Base-by-base conservation (phyloP, 495 filamentous ascomycete genomes). In the Penicillium angulare region DNA sequence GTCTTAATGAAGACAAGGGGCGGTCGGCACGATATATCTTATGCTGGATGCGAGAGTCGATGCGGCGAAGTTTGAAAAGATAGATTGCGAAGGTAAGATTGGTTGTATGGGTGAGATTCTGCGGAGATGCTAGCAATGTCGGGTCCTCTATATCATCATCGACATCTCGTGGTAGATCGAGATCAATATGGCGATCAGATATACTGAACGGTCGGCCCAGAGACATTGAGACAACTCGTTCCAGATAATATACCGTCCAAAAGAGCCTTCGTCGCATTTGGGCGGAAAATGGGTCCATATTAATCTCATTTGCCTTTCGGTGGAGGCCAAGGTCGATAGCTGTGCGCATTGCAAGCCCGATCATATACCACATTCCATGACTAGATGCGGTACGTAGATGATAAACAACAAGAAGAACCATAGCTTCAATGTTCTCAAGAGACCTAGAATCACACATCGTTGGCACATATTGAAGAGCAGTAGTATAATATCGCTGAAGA, bases 331-430 rank as follows among this genome's bases (percentile, higher is more conserved):
- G 64, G 44, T 81, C 77, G 29, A 81, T 77, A 24, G 74, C 75
- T 10, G 74, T 81, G 20, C 77, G 69, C 76, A 79, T 81, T 1
- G 77, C 77, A 20, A 81, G 65, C 23, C 77, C 77, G 33, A 81
- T 74, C 74, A 81, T 78, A 42, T 81, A 81, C 78, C 77, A 81
- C 53, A 81, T 69, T 10, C 77, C 78, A 55, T 78, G 75, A 39
- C 72, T 81, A 1, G 74, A 76, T 3, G 75, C 67, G 16, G 74
- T 77, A 8, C 78, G 68, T 3, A 81, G 62, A 50, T 81, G 75
- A 43, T 78, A 81, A 8, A 79, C 64, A 5, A 81, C 76, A 7
- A 81, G 61, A 21, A 81, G 71, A 7, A 73, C 64, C 77, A 81
- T 81, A n/a, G 78, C 76, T 52, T 79, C 75, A 27, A 81, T 74